Conservation (phyloP, 305 asterid species). For the Rubia occidens region DNA sequence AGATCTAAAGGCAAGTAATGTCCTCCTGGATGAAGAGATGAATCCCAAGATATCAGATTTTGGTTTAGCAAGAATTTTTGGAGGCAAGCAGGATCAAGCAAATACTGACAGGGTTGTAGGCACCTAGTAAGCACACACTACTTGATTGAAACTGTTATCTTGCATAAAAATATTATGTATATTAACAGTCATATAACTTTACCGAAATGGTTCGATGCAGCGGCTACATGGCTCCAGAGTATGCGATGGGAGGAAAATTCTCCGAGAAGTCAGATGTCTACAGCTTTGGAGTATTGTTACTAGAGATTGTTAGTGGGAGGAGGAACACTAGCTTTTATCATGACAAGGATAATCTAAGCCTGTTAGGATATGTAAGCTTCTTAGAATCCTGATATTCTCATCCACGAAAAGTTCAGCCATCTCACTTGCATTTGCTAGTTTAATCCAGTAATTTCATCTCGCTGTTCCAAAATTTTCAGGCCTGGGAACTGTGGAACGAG, state of each 20-base stretch:
- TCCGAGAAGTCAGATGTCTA: conserved; percentile 18
- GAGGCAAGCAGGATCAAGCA: conserved; percentile 12
- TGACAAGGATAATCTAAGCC: conserved; percentile 11
- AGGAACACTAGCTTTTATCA: conserved; percentile 2
- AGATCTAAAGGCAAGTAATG: conserved; percentile 17
- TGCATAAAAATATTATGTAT: neutral
- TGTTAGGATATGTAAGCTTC: conserved; percentile 12
- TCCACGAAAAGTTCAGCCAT: too few relatives aligned
- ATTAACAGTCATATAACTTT: neutral
- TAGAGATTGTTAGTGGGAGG: conserved; percentile 17
- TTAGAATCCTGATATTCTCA: neutral
- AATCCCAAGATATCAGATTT: conserved; percentile 21
- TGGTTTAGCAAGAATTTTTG: conserved; percentile 15
- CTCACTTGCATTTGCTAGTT: neutral
- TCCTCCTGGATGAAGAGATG: conserved; percentile 16
- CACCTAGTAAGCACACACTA: conserved; percentile 10
- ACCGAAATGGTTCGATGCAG: too few relatives aligned
- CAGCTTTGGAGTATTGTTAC: conserved; percentile 14
- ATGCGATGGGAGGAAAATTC: conserved; percentile 11
- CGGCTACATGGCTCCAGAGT: conserved; percentile 19
- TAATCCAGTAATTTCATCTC: neutral
- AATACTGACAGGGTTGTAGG: conserved; percentile 11
- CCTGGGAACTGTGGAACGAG: conserved; percentile 5
- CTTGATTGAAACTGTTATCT: neutral
- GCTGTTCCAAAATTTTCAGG: neutral